phyloP scores from a whole-genome alignment of 257 asterid species.

The Solanum bulbocastanum region DNA sequence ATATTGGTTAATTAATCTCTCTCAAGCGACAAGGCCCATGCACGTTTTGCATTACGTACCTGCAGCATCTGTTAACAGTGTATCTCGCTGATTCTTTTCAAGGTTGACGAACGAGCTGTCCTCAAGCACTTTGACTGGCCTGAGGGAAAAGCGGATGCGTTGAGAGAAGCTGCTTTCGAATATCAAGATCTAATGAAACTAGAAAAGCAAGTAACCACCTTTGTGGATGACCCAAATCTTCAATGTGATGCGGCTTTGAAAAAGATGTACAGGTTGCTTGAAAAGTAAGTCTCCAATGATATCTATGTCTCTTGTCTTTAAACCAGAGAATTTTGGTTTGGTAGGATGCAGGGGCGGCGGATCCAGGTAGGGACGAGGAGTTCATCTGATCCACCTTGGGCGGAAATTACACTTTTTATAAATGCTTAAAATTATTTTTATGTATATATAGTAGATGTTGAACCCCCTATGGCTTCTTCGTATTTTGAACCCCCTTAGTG shows the following conservation, averaged over 20 bases:
- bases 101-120: slow-evolving; percentile 99
- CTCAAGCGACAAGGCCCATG: not conserved
- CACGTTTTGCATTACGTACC: not conserved
- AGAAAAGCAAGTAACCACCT: slow-evolving; percentile 69
- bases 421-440: not conserved
- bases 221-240: slow-evolving; percentile 71
- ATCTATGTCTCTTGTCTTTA: not conserved
- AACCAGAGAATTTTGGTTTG: not conserved
- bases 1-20: not conserved
- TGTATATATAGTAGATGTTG: not conserved
- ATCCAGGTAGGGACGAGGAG: not conserved
- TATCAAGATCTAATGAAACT: slow-evolving; percentile 82
- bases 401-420: not conserved
- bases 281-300: slow-evolving; percentile 53
- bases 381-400: not conserved
- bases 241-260: slow-evolving; percentile 82
- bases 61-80: not conserved
- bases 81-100: not conserved
- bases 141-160: slow-evolving; percentile 93
- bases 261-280: slow-evolving; percentile 94
- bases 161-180: slow-evolving; percentile 90
- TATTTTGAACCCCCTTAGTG: not conserved
- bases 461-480: not conserved
- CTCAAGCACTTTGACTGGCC: slow-evolving; percentile 99
- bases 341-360: not conserved